Base-by-base conservation (phyloP, 192 early-diverging fungal species). In the Dissophora globulifera region DNA sequence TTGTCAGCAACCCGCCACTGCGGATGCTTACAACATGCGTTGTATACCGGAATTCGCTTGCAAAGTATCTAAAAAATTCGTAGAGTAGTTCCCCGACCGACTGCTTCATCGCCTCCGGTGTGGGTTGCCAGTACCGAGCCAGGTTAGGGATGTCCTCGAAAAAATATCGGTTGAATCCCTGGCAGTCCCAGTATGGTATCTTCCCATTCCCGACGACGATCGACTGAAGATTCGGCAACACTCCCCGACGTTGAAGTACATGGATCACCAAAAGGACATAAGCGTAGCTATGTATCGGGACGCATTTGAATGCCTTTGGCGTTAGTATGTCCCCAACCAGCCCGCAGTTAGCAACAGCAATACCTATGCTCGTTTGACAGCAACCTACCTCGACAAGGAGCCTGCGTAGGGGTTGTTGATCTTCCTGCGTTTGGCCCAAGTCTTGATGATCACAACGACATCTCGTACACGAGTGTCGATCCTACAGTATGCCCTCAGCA, bases 211-310 rank as follows among this genome's bases (percentile, higher is more conserved):
- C 62, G 40, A 49, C 29, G 11, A 75, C 71, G 10, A 64, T 75
- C 43, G 71, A 20, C 38, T 82, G 81, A 11, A 82, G 50, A 38
- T 82, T 82, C 2, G 79, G 79, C 20, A 81, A 31, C 13, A 82
- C 64, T 15, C 67, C 69, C 16, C 49, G 45, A 19, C 53, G n/a
- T 27, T 74, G 69, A 19, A 82, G 52, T 27, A 72, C 56, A 40
- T 72, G 62, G 12, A 82, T 59, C 20, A 58, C 71, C 51, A 80
- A 17, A 3, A 83, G 35, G 5, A 76, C 71, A 26, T 80, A 83
- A 2, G 78, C 67, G 29, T 80, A 83, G n/a, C 71, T 76, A 33
- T 27, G 42, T 22, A 45, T 13, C 6, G 11, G 4, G 25, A 51
- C n/a, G n/a, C n/a, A n/a, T n/a, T n/a, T n/a, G n/a, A n/a, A n/a